These are phyloP conservation scores for Pilobolus umbonatus DNA, from an alignment of 192 early-diverging fungal species.

Conservation along the genomic window DNA sequence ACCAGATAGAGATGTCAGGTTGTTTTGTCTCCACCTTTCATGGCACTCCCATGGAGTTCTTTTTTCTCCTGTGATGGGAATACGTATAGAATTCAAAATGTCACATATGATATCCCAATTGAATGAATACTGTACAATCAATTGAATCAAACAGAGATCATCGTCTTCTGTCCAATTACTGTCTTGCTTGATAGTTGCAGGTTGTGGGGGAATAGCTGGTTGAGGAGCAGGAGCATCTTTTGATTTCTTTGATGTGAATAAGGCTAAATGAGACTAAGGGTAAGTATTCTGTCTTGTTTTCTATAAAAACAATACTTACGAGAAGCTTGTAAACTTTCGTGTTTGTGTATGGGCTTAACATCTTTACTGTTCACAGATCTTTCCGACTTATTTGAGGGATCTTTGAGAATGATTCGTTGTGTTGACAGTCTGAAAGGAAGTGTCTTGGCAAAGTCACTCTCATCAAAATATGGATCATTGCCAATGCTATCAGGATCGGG, in stretches of 20 bases:
- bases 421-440: constrained; percentile 38
- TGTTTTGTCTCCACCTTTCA: constrained; percentile 52
- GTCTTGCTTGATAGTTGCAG: constrained; percentile 31
- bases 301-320: constrained; percentile 24
- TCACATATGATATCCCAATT: constrained; percentile 72
- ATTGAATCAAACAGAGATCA: constrained; percentile 48
- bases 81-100: constrained; percentile 46
- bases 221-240: constrained; percentile 44
- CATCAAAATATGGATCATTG: constrained; percentile 52
- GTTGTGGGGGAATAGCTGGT: constrained; percentile 36
- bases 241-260: constrained; percentile 39
- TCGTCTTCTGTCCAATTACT: constrained; percentile 49
- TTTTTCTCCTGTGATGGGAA: constrained; percentile 42
- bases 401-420: constrained; percentile 14
- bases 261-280: constrained; percentile 12
- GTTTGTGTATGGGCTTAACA: constrained; percentile 27
- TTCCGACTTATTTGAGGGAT: constrained; percentile 17
- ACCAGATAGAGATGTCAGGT: constrained; percentile 35
- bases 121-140: constrained; percentile 51
- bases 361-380: constrained; percentile 32
- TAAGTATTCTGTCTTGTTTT: background rate
- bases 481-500: constrained; percentile 44
- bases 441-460: constrained; percentile 49
- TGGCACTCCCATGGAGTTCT: constrained; percentile 66
- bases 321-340: constrained; percentile 38